These are phyloP conservation scores for Ustilago shanxiensis DNA, from an alignment of 1,284 basidiomycete species.

Conservation along the genomic window DNA sequence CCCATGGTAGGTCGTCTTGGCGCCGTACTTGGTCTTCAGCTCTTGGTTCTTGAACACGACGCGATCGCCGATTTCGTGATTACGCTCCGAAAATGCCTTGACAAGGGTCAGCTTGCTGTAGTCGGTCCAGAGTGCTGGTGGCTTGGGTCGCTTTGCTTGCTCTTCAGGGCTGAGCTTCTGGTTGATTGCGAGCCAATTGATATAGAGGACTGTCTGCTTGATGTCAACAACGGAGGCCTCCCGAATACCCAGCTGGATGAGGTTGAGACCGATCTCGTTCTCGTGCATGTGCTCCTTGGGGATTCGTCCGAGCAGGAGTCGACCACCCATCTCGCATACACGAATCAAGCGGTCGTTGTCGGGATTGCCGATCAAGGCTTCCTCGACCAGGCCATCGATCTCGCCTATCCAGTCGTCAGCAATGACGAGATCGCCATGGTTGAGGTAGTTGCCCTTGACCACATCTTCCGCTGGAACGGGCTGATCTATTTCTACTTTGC, in stretches of 20 bases:
- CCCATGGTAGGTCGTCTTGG: constrained; percentile 39
- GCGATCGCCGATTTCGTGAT: constrained; percentile 68
- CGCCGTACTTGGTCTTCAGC: constrained; percentile 47
- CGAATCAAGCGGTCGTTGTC: constrained; percentile 69
- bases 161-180: constrained; percentile 73
- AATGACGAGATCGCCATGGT: constrained; percentile 74
- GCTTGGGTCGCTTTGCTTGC: constrained; percentile 46
- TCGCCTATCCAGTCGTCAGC: constrained; percentile 89
- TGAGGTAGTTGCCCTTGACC: constrained; percentile 44
- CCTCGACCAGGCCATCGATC: constrained; percentile 80
- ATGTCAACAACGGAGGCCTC: constrained; percentile 75
- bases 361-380: constrained; percentile 77
- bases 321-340: constrained; percentile 38
- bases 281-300: constrained; percentile 50
- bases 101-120: constrained; percentile 44
- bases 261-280: constrained; percentile 70
- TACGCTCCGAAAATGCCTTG: constrained; percentile 45
- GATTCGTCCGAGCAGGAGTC: constrained; percentile 44
- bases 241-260: constrained; percentile 69
- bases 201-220: constrained; percentile 81
- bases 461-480: constrained; percentile 79
- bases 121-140: constrained; percentile 48
- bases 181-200: constrained; percentile 90
- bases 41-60: constrained; percentile 63
- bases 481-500: constrained; percentile 75